Evolutionary conservation across 176 grass and related monocot species (phyloP).

Genomic region (bread wheat (Triticum aestivum)): IWGSC_CS_RefSeq_v2.1 NC_057802.1:415784450-415784949

Average conservation of each 20-base stretch:
- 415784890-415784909: background rate
- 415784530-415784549: background rate
- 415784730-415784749: background rate
- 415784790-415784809: background rate
- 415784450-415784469: background rate
- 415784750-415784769: background rate
- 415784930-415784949: background rate
- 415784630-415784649: background rate
- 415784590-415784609: background rate
- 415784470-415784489: background rate
- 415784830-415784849: background rate
- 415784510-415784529: background rate
- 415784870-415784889: background rate
- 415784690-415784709: background rate
- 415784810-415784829: background rate
- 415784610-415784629: background rate
- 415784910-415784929: background rate
- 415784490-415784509: background rate
- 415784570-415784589: background rate
- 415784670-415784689: background rate
- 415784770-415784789: background rate
- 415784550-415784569: background rate
- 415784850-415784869: background rate
- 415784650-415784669: background rate
- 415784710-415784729: background rate